Evolutionary conservation across 345 rosid species (phyloP).

Genomic region (Erucastrum elatum): DNA sequence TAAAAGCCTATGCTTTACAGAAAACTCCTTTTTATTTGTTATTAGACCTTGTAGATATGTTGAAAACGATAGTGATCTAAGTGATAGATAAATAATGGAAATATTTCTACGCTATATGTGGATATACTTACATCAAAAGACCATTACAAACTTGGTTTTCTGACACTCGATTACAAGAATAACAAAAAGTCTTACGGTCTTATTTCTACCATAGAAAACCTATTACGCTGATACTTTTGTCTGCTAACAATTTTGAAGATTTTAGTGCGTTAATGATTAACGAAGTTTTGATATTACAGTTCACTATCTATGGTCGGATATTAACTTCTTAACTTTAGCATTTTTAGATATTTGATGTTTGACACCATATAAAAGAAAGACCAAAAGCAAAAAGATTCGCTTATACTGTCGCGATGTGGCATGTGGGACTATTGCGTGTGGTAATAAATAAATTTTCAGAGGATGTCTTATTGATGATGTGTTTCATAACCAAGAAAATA

Average conservation of each 20-base stretch:
- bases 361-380: conserved; percentile 9
- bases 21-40: too few relatives aligned
- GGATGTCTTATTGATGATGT: background rate
- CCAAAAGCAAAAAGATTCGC: conserved; percentile 36
- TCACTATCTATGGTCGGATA: background rate
- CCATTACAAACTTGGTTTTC: background rate
- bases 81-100: background rate
- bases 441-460: background rate
- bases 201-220: background rate
- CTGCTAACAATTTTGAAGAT: background rate
- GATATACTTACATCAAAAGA: background rate
- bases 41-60: background rate
- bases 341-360: conserved; percentile 7
- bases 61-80: background rate
- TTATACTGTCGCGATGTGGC: conserved; percentile 28
- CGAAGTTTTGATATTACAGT: background rate
- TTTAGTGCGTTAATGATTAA: conserved; percentile 4
- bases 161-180: conserved; percentile 2
- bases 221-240: background rate
- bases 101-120: background rate
- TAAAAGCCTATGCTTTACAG: background rate
- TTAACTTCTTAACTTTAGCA: background rate
- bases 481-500: conserved; percentile 3
- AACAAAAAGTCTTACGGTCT: background rate
- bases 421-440: conserved; percentile 36